Evolutionary conservation across 1,284 basidiomycete species (phyloP), one percentile per base, ranked within the genome.

Genomic region (Tetrapyrgos nigripes): DNA sequence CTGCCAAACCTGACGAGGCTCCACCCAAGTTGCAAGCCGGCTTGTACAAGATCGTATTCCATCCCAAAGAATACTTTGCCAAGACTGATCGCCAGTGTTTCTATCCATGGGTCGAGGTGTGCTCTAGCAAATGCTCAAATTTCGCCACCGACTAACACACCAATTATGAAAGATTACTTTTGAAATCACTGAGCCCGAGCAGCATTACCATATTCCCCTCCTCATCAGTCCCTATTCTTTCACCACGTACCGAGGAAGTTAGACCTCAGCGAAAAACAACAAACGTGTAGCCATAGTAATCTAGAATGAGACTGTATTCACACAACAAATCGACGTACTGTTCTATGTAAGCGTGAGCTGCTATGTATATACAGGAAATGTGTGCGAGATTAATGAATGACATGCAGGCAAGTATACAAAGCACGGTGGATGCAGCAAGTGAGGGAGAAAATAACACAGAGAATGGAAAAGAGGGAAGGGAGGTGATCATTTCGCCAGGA

Each of bases 151-250:
- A 19, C 9, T 50, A 31, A 21, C 44, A 35, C 31, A 53, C 21
- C 31, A 44, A 4, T 64, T 33, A 17, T 47, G 28, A 26, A 17
- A 96, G 93, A 90, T 96, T 62, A 83, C 84, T 0, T 96, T 96
- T 72, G 79, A 82, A 45, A 82, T 94, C 54, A 77, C 81, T 53
- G 83, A 88, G 62, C 85, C 91, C 4, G 72, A 80, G 43, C 89
- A 94, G 66, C 94, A 97, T 68, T 92, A 96, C 70, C 95, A 97
- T 67, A 91, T 98, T 61, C 96, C 96, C 0, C 81, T 98, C 14
- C 76, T 98, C 27, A 88, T 98, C 67, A 96, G 92, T 71, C 95
- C 95, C 5, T 96, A 91, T 76, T 92, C 92, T 1, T 98, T 91
- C 73, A 96, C 95, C 17, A 97, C 96, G 5, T 97, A 97, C 72